Base-by-base conservation (phyloP, 306 rosid species). In the Ochetophila trinervis region DNA sequence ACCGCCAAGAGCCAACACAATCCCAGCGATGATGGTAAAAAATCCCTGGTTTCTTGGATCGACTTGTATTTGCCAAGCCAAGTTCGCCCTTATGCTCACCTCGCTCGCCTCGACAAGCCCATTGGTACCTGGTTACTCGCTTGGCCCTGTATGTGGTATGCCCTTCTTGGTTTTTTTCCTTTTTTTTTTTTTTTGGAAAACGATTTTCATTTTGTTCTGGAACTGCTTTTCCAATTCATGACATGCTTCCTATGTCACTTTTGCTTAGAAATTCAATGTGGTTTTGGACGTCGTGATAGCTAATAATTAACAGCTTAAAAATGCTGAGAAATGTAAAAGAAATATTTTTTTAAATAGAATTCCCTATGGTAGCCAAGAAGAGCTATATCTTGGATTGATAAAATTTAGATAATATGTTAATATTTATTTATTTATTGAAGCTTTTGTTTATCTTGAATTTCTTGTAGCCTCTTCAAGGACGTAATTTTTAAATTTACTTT, bases 61-160 rank as follows among this genome's bases (percentile, higher is more conserved):
- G 85, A 81, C 49, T 71, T 58, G 68, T 86, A 81, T 67, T 80
- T 89, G 85, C 94, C 89, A n/a, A 72, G 60, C 68, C 71, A 65
- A 45, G 72, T 69, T 71, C 91, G 71, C 56, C 96, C 97, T 42
- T 93, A 82, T 80, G 98, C 97, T 17, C 83, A 63, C 19, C 91
- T 93, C 20, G 97, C 98, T 50, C 98, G 97, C 63, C 96, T 89
- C 5, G 96, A 93, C 72, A 90, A 84, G 73, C 98, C 96, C 40
- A 89, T 93, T 69, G 97, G 98, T 58, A 89, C 94, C 32, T 93
- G 97, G 98, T 67, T 93, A 57, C 97, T 93, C 64, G 86, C 90
- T 57, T 93, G 94, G 98, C 98, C 97, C 50, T 93, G 94, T 76
- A 71, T 93, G 74, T 88, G 97, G 97, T 88, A 84, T 60, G 88